Evolutionary conservation across 306 rosid genomes (phyloP).

Genomic region (Mimosa pudica): DNA sequence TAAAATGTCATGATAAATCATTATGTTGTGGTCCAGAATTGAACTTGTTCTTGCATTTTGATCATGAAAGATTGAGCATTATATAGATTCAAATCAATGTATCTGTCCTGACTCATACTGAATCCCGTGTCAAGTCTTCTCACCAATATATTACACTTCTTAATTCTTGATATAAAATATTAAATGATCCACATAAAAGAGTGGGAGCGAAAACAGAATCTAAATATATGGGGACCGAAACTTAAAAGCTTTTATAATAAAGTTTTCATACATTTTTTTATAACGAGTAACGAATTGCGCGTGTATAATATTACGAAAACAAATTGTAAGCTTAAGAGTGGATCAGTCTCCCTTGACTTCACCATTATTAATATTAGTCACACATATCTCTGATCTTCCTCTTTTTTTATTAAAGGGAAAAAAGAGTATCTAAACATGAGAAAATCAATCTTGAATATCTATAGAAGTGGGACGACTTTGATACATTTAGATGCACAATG

Average conservation of each 20-base stretch:
- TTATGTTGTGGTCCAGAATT: background rate
- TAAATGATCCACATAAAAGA: background rate
- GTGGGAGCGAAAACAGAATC: background rate
- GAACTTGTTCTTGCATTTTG: background rate
- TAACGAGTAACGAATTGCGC: too few relatives aligned
- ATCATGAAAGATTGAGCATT: background rate
- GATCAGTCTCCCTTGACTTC: background rate
- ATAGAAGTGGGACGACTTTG: background rate
- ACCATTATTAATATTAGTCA: background rate
- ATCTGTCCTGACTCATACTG: background rate
- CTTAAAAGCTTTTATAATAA: too few relatives aligned
- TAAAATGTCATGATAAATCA: background rate
- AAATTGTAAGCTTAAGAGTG: background rate
- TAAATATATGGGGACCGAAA: too few relatives aligned
- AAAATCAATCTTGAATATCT: background rate
- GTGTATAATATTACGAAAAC: too few relatives aligned
- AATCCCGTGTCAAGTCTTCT: background rate
- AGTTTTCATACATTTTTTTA: background rate
- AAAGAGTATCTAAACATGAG: background rate
- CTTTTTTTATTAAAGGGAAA: background rate
- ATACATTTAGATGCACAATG: conserved; percentile 2
- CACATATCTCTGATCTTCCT: background rate
- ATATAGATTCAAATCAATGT: conserved; percentile 7
- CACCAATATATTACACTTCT: background rate
- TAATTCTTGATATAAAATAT: too few relatives aligned